Conservation (phyloP, 805 yeast genomes). For the Hanseniaspora guilliermondii region DNA sequence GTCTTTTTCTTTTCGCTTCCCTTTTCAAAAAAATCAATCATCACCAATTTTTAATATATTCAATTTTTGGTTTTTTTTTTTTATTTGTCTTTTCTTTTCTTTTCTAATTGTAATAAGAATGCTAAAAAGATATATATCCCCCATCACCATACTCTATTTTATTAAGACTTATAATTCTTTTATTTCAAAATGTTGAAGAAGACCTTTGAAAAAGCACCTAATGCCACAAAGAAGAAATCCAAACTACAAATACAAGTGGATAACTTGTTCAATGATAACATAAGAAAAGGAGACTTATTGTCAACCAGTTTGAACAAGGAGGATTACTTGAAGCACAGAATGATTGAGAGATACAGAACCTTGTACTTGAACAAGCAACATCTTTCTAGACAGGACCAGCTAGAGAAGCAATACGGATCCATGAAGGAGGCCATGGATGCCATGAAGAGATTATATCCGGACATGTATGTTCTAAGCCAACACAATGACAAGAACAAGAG, state of each 20-base stretch:
- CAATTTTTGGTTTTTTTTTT: no score
- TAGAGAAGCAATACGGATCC: slow-evolving; percentile 50
- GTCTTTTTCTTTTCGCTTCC: background rate
- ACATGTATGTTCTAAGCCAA: slow-evolving; percentile 52
- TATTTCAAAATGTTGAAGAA: background rate
- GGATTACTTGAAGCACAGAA: slow-evolving; percentile 73
- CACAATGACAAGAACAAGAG: slow-evolving; percentile 41
- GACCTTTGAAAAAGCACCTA: background rate
- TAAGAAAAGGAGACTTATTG: background rate
- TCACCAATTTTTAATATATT: no score
- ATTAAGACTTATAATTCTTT: no score
- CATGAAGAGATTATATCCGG: slow-evolving; percentile 40
- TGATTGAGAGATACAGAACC: slow-evolving; percentile 76
- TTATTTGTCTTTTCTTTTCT: no score
- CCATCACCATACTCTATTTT: no score
- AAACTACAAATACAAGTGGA: slow-evolving; percentile 3
- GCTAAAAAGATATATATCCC: no score
- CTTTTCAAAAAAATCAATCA: no score
- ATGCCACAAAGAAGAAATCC: background rate
- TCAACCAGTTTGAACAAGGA: slow-evolving; percentile 36
- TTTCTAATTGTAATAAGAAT: no score
- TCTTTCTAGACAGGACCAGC: slow-evolving; percentile 30
- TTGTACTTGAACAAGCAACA: slow-evolving; percentile 43
- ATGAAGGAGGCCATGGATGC: slow-evolving; percentile 64
- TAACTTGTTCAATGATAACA: background rate